A percentile compares a stretch with the other conserved stretches of the same genome.
phyloP scores from a whole-genome alignment of 2,329 filamentous ascomycete genomes.

The Ciborinia camelliae region DNA sequence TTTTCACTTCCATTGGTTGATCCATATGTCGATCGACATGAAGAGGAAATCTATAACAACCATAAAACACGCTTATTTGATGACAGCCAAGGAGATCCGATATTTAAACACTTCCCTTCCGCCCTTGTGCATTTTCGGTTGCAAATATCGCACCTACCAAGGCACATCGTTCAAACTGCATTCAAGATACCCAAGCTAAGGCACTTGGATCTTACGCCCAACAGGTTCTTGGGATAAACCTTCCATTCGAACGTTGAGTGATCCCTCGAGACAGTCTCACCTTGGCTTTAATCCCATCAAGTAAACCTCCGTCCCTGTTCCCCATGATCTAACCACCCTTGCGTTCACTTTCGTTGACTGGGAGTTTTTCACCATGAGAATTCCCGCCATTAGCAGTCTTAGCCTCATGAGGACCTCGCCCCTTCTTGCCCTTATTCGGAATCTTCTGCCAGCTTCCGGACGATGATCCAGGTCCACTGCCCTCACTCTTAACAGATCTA shows the following conservation, averaged over 20 bases:
- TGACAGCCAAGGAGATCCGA: constrained; percentile 14
- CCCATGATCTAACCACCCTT: constrained; percentile 52
- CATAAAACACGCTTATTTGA: constrained; percentile 9
- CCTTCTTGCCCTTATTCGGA: constrained; percentile 47
- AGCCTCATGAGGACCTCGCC: constrained; percentile 44
- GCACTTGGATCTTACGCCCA: neutral
- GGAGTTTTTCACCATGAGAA: constrained; percentile 51
- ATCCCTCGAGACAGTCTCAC: neutral
- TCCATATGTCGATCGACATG: constrained; percentile 13
- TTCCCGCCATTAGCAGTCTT: constrained; percentile 47
- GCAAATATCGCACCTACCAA: neutral
- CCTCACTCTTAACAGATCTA: constrained; percentile 54
- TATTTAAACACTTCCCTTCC: constrained; percentile 12
- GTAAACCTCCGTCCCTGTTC: neutral
- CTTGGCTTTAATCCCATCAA: neutral
- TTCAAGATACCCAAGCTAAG: neutral
- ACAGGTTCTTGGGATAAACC: neutral
- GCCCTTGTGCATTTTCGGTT: neutral
- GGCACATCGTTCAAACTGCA: neutral
- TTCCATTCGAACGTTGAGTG: neutral
- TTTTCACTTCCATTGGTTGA: constrained; percentile 13
- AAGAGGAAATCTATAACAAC: constrained; percentile 18
- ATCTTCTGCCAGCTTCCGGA: constrained; percentile 56
- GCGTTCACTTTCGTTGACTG: constrained; percentile 57
- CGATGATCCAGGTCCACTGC: constrained; percentile 35